Percentiles rank a stretch among this genome's conserved stretches.
phyloP scores from a whole-genome alignment of 1,284 basidiomycete species.

The Ganoderma meredithae region DNA sequence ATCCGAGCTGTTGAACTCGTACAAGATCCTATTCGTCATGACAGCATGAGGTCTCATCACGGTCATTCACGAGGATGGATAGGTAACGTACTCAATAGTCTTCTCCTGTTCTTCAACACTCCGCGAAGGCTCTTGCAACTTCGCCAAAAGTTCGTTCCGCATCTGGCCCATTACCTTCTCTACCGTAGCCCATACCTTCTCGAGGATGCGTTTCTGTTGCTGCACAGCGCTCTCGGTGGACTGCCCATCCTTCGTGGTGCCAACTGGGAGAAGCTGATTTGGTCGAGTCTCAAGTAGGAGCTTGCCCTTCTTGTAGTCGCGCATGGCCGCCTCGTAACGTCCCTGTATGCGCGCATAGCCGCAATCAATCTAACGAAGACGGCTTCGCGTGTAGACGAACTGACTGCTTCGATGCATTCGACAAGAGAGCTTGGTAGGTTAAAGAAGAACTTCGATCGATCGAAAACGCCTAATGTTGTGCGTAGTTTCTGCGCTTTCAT shows the following conservation, averaged over 20 bases:
- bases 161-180: constrained; percentile 96
- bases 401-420: constrained; percentile 87
- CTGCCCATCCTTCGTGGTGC: constrained; percentile 60
- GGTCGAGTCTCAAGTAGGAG: constrained; percentile 89
- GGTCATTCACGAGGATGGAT: too few species aligned
- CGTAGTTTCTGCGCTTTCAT: constrained; percentile 94
- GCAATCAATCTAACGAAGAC: background rate
- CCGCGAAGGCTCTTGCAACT: constrained; percentile 81
- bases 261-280: constrained; percentile 79
- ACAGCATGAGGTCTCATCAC: background rate
- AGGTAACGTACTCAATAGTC: constrained; percentile 82
- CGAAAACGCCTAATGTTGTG: constrained; percentile 94
- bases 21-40: constrained; percentile 69
- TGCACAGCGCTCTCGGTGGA: constrained; percentile 62
- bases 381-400: constrained; percentile 37
- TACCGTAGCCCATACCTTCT: constrained; percentile 96
- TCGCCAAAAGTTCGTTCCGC: constrained; percentile 78
- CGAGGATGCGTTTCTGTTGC: constrained; percentile 91
- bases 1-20: constrained; percentile 84
- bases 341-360: constrained; percentile 57
- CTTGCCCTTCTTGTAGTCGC: constrained; percentile 98
- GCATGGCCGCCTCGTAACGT: constrained; percentile 91
- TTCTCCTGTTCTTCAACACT: constrained; percentile 96
- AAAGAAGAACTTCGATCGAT: constrained; percentile 98
- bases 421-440: constrained; percentile 94